Evolutionary conservation across 208 protist species (phyloP).

Genomic region (Acanthamoeba rhysodes): DNA sequence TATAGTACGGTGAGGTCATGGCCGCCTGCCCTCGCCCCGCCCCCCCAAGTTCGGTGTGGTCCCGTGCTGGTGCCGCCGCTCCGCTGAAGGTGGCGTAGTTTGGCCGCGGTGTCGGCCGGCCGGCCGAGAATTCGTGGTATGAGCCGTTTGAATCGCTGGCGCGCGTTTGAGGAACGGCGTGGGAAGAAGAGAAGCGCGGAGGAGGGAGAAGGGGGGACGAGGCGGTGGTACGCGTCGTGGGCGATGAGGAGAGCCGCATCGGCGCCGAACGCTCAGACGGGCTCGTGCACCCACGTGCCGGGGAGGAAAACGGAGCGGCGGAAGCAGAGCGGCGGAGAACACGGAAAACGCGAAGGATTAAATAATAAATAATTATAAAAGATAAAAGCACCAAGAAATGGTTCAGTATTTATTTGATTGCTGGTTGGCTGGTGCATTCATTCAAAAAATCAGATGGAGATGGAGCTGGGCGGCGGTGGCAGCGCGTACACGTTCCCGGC

Average conservation of each 20-base stretch:
- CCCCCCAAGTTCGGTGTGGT: neutral
- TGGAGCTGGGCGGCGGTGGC: neutral
- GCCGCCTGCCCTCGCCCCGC: too few species aligned
- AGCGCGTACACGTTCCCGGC: conserved; percentile 28
- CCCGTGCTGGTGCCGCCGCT: neutral
- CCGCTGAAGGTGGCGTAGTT: conserved; percentile 1
- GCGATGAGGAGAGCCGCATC: neutral
- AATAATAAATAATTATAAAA: too few species aligned
- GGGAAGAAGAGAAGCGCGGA: neutral
- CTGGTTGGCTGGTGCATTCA: too few species aligned
- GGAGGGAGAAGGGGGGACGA: neutral
- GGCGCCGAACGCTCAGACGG: too few species aligned
- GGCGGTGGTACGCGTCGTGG: too few species aligned
- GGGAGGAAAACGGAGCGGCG: too few species aligned
- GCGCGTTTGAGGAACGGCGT: neutral
- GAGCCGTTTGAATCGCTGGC: neutral
- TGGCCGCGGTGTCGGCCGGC: neutral
- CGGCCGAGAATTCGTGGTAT: neutral
- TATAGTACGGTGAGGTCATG: neutral
- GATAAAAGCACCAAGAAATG: too few species aligned
- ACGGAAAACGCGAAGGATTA: too few species aligned
- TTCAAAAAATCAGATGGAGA: too few species aligned
- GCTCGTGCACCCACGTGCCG: too few species aligned
- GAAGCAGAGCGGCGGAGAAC: too few species aligned
- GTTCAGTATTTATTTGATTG: too few species aligned